Evolutionary conservation across 441 rosid species (phyloP), one percentile per base, ranked within the genome.

Genomic region (Macaranga tanarius): DNA sequence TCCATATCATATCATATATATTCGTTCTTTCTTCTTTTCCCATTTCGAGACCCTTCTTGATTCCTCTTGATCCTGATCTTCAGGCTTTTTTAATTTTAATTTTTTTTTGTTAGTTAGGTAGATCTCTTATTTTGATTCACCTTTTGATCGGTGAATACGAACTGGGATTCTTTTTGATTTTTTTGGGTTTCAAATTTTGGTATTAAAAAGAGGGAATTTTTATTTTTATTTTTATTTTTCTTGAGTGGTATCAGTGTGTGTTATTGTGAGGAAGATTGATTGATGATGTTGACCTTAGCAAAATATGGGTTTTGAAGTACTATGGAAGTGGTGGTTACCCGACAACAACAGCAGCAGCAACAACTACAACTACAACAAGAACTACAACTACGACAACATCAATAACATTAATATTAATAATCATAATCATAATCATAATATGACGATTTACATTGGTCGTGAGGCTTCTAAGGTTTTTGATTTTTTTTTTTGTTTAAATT

Each of bases 391-490:
- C 63, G 73, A 71, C 68, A 50, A 60, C 44, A 28, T 23, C 63
- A 44, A 47, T 19, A 13, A 16, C 71, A n/a, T n/a, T n/a, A 59
- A 13, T 28, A 3, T 44, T 11, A 44, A 44, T 44, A n/a, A 54
- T 54, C 7, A 54, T n/a, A 54, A n/a, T 54, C 19, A 3, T n/a
- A n/a, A 54, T 54, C 19, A 55, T 22, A 81, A 77, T 76, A 95
- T 95, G 99, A 87, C 91, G 84, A 79, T 90, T 88, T 91, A 91
- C 88, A 88, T 95, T 84, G 88, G 95, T 74, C 97, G 99, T 71
- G 97, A 95, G 85, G 92, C 99, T 90, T 91, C 99, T 4, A 93
- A 93, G 99, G 99, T 92, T 69, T 31, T 58, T 26, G 56, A 1
- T 31, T 69, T 59, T 42, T 7, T 42, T 38, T n/a, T n/a, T 22